Conservation (phyloP, 305 asterid species). For the Fraxinus albicans region DNA sequence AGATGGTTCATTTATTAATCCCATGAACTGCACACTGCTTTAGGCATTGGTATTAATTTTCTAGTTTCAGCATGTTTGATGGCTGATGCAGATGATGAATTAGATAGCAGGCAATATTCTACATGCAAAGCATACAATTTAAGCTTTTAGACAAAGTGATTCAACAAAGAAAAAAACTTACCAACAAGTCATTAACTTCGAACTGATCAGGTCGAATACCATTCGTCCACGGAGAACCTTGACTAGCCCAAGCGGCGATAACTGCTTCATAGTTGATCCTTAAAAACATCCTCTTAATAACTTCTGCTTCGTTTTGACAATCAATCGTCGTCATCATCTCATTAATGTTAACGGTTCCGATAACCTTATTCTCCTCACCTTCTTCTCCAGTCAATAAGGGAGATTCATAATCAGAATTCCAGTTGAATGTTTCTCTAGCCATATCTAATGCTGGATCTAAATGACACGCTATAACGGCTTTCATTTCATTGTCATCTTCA, state of each 20-base stretch:
- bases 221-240: slow-evolving; percentile 63
- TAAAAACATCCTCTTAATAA: slow-evolving; percentile 28
- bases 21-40: not conserved
- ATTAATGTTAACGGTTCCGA: not conserved
- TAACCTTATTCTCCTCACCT: slow-evolving; percentile 3
- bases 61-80: not conserved
- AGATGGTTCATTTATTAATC: not conserved
- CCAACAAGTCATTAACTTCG: slow-evolving; percentile 43
- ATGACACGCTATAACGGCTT: slow-evolving; percentile 44
- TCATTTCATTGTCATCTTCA: slow-evolving; percentile 29
- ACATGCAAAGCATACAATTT: not conserved
- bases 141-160: not conserved
- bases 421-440: slow-evolving; percentile 24
- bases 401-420: slow-evolving; percentile 40
- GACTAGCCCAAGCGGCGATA: slow-evolving; percentile 60
- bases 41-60: not conserved
- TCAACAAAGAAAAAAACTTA: slow-evolving; percentile 10
- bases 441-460: slow-evolving; percentile 43
- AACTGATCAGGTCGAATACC: slow-evolving; percentile 48
- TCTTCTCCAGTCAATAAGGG: slow-evolving; percentile 14
- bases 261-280: slow-evolving; percentile 68
- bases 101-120: not conserved
- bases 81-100: not conserved
- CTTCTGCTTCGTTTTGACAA: slow-evolving; percentile 19
- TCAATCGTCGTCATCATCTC: not conserved